Evolutionary conservation across 164 flowering plant species (phyloP).

Genomic region (Stephania yunnanensis): DNA sequence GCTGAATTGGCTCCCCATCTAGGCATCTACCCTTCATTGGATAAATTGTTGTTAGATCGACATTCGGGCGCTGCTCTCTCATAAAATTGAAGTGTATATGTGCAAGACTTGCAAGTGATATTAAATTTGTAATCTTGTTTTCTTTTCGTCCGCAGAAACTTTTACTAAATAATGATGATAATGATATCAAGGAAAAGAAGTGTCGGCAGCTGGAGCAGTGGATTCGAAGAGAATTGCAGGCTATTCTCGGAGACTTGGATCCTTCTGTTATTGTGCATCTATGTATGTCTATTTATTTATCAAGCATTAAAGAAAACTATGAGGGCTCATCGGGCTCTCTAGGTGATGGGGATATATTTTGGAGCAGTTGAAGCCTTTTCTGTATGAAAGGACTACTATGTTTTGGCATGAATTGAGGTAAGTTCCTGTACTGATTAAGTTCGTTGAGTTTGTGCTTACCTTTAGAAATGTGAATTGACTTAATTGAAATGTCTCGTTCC

Average conservation of each 20-base stretch:
- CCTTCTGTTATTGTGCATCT: conserved; percentile 68
- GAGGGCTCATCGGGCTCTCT: conserved; percentile 9
- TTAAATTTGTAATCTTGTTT: too few relatives aligned
- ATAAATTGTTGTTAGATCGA: background rate
- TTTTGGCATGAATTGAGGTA: conserved; percentile 91
- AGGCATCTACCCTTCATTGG: background rate
- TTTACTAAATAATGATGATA: conserved; percentile 17
- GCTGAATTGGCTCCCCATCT: background rate
- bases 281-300: conserved; percentile 44
- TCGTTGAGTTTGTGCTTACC: background rate
- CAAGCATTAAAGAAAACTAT: conserved; percentile 28
- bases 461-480: background rate
- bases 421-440: background rate
- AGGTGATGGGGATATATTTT: conserved; percentile 22
- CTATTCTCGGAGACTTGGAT: conserved; percentile 64
- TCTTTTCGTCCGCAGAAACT: conserved; percentile 24
- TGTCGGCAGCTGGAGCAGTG: conserved; percentile 59
- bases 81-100: background rate
- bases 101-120: too few relatives aligned
- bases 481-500: background rate
- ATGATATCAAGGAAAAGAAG: conserved; percentile 25
- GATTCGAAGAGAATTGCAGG: conserved; percentile 70
- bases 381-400: conserved; percentile 35
- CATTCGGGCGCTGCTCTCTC: background rate
- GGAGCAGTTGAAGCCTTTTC: conserved; percentile 46